phyloP scores from a whole-genome alignment of 2,329 filamentous ascomycete species.

The Neonectria coccinea region DNA sequence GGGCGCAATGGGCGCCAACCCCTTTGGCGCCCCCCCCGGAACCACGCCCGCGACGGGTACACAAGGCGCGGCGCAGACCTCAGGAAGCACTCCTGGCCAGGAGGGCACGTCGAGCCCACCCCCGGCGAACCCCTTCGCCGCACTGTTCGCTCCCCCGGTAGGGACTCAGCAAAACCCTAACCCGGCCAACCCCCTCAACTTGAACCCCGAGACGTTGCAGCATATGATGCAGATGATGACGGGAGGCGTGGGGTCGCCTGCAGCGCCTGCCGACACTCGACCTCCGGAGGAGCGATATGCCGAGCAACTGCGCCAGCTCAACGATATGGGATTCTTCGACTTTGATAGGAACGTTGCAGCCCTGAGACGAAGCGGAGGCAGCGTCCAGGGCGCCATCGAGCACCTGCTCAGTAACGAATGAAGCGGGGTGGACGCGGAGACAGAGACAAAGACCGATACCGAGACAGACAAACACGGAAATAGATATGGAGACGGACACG shows the following conservation, averaged over 20 bases:
- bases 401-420: constrained; percentile 65
- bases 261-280: constrained; percentile 79
- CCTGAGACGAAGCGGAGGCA: constrained; percentile 87
- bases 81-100: constrained; percentile 37
- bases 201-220: constrained; percentile 68
- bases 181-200: constrained; percentile 57
- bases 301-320: constrained; percentile 89
- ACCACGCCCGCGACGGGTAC: constrained; percentile 44
- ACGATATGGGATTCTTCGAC: constrained; percentile 99
- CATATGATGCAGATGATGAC: constrained; percentile 65
- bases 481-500: neutral
- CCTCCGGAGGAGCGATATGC: constrained; percentile 95
- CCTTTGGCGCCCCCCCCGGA: constrained; percentile 50
- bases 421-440: neutral
- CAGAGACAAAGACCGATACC: neutral
- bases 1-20: constrained; percentile 48
- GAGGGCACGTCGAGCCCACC: constrained; percentile 51
- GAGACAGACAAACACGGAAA: neutral
- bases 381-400: constrained; percentile 91
- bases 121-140: constrained; percentile 74
- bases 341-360: constrained; percentile 94
- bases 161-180: constrained; percentile 52
- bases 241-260: constrained; percentile 51
- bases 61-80: constrained; percentile 39
- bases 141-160: constrained; percentile 64